Percentiles rank a stretch among this genome's conserved stretches.
phyloP scores from a whole-genome alignment of 2,329 filamentous ascomycete genomes.

The Epichloe gansuensis region DNA sequence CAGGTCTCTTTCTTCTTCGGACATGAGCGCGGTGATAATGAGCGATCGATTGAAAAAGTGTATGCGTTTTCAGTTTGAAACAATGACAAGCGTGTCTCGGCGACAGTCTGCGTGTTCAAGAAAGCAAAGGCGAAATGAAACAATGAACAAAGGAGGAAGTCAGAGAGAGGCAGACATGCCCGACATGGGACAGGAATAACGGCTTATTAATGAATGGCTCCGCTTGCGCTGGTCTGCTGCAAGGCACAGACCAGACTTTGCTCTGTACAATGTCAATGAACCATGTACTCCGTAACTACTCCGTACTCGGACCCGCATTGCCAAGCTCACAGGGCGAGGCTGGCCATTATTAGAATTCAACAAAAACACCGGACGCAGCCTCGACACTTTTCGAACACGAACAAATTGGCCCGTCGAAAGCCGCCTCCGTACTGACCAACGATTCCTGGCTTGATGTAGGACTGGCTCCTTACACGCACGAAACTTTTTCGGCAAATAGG shows the following conservation, averaged over 20 bases:
- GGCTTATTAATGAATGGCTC: too few species aligned
- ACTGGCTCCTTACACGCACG: background rate
- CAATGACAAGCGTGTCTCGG: background rate
- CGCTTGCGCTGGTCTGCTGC: background rate
- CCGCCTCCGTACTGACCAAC: too few species aligned
- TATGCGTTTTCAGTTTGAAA: background rate
- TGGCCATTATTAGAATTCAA: too few species aligned
- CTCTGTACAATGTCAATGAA: too few species aligned
- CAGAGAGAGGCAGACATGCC: background rate
- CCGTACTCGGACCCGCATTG: too few species aligned
- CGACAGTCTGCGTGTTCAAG: background rate
- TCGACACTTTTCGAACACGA: too few species aligned
- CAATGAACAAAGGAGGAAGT: background rate
- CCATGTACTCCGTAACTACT: too few species aligned
- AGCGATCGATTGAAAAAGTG: background rate
- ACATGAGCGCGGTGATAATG: conserved; percentile 20
- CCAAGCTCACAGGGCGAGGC: too few species aligned
- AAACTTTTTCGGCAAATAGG: background rate
- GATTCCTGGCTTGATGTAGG: too few species aligned
- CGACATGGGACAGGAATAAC: background rate
- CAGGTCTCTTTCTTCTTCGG: conserved; percentile 38
- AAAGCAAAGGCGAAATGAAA: background rate
- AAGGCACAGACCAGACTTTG: too few species aligned
- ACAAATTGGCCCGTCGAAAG: too few species aligned
- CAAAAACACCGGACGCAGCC: too few species aligned